A percentile compares a stretch with the other conserved stretches of the same genome.
These are phyloP conservation scores for Ophiostoma australiae DNA, from an alignment of 2,329 filamentous ascomycete species.

Conservation along the genomic window DNA sequence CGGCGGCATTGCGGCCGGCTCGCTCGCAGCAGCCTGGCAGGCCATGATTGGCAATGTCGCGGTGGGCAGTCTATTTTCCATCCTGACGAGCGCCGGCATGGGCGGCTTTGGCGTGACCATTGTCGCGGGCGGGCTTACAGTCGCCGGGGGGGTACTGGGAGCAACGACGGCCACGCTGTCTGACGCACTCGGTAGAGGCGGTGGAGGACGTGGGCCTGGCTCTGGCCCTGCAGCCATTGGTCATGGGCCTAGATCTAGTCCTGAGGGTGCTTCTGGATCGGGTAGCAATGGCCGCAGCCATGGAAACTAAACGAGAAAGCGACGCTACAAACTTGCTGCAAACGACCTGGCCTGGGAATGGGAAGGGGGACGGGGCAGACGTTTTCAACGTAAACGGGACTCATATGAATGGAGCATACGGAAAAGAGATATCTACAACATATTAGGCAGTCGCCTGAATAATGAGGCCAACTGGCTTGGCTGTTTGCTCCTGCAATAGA, in stretches of 20 bases:
- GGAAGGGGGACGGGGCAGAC: too few relatives aligned
- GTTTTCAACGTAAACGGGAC: too few relatives aligned
- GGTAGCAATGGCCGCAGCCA: not conserved
- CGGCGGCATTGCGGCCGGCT: not conserved
- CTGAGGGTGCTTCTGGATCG: not conserved
- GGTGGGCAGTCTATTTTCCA: not conserved
- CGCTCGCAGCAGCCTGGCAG: not conserved
- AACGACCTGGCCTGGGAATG: too few relatives aligned
- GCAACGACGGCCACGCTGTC: not conserved
- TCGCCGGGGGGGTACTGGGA: not conserved
- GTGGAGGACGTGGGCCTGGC: not conserved
- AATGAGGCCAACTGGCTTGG: too few relatives aligned
- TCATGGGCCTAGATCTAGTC: not conserved
- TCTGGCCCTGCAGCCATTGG: not conserved
- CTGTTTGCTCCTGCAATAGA: too few relatives aligned
- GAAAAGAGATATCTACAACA: too few relatives aligned
- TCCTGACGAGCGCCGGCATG: not conserved
- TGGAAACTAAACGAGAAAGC: not conserved
- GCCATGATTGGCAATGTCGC: not conserved
- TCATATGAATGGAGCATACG: too few relatives aligned
- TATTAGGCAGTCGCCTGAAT: too few relatives aligned
- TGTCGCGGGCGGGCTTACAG: not conserved
- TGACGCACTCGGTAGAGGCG: not conserved
- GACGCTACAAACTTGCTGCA: too few relatives aligned
- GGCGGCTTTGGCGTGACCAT: not conserved